Base-by-base conservation (phyloP, 768 basidiomycete genomes). In the Macrolepiota dolichaula region DNA sequence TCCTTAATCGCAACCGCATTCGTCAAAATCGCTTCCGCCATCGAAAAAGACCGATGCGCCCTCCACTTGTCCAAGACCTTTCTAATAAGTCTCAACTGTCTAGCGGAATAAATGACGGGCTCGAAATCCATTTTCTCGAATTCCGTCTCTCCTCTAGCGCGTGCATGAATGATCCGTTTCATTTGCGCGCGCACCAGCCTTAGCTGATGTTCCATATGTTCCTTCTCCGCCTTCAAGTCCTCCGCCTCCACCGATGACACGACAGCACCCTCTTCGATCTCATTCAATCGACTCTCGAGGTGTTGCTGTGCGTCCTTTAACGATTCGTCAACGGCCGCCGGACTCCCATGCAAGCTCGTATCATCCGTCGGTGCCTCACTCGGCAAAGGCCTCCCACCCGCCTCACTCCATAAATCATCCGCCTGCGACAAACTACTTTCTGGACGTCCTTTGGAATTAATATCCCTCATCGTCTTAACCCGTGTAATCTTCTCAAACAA, bases 401-500 rank as follows among this genome's bases (percentile, higher is more conserved):
- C 83, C 66, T 94, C 91, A 76, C 93, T 94, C 93, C 93, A 95
- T 13, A 92, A 73, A 66, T 95, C 93, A 67, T 95, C 92, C 17
- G 85, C 84, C 67, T 90, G 89, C 67, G 91, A 92, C 46, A 92
- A 81, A 70, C 92, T 93, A 68, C 92, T 94, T 69, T 96, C 94
- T 4, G 94, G 93, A 5, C 94, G 84, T n/a, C 88, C 81, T 64
- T 89, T 91, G 49, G 81, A 80, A 63, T 88, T 85, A 63, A 92
- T 87, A 65, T 92, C 90, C 15, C 92, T 89, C 81, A 93, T 83
- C 15, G 87, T 89, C 75, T 94, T 93, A 54, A 94, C 92, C 70
- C 91, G 92, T 36, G 94, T 88, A 69, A 98, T 96, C 76, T 94
- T 92, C 75, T 98, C 92, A 72, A 89, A 98, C 29, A 96, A 79